A percentile compares a stretch with the other conserved stretches of the same genome.
Conservation (phyloP, 2,329 filamentous ascomycete species). For the Exutisphaerella laricina region DNA sequence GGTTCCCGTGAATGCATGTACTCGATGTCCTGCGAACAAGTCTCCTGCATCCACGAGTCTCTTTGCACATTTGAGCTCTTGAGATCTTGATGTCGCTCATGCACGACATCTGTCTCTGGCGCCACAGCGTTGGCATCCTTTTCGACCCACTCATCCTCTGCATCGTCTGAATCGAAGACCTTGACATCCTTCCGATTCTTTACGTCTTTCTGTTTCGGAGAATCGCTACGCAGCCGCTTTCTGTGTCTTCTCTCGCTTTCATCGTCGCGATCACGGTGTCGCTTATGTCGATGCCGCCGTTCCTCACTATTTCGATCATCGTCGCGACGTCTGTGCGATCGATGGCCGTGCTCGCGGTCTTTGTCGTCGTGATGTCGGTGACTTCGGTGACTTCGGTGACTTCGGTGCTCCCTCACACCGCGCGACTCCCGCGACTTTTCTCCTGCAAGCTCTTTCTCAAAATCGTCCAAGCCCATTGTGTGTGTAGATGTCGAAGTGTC, state of each 20-base stretch:
- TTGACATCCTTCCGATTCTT: conserved; percentile 25
- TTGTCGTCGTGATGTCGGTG: conserved; percentile 44
- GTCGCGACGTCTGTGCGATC: conserved; percentile 37
- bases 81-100: conserved; percentile 37
- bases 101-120: conserved; percentile 41
- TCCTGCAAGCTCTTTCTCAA: conserved; percentile 69
- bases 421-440: conserved; percentile 50
- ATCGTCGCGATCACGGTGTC: conserved; percentile 42
- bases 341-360: conserved; percentile 35
- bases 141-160: conserved; percentile 42
- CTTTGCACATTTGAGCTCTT: conserved; percentile 50
- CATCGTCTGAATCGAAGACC: conserved; percentile 34
- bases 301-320: conserved; percentile 40
- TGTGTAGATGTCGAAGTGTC: conserved; percentile 1
- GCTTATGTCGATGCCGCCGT: conserved; percentile 44
- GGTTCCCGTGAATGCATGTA: conserved; percentile 62
- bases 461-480: conserved; percentile 61
- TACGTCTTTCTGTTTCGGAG: conserved; percentile 29
- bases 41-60: conserved; percentile 93
- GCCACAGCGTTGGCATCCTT: conserved; percentile 40
- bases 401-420: conserved; percentile 52
- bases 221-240: conserved; percentile 28
- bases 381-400: conserved; percentile 9
- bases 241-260: conserved; percentile 31
- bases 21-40: conserved; percentile 75